These are phyloP conservation scores for Penicillium coprophilum DNA, from an alignment of 495 filamentous ascomycete species.

Conservation along the genomic window DNA sequence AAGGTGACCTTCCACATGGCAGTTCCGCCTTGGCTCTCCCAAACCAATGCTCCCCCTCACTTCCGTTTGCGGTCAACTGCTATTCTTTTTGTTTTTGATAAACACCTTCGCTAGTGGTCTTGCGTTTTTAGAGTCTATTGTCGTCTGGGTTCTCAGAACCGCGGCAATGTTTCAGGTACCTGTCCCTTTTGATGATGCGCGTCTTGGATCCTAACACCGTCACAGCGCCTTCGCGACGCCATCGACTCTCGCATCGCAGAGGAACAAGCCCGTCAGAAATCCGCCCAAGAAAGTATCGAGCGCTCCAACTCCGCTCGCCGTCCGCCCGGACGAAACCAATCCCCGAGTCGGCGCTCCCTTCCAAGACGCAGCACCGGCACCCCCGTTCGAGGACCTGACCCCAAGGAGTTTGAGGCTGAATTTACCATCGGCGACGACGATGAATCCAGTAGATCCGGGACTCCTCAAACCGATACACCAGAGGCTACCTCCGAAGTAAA, in stretches of 20 bases:
- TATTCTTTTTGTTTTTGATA: conserved; percentile 23
- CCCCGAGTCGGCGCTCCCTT: conserved; percentile 54
- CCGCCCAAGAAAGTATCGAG: conserved; percentile 49
- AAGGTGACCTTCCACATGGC: conserved; percentile 15
- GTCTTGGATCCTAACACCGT: conserved; percentile 5
- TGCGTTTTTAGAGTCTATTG: conserved; percentile 23
- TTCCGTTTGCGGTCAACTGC: conserved; percentile 20
- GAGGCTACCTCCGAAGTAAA: conserved; percentile 25
- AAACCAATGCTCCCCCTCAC: conserved; percentile 26
- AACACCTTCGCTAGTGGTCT: conserved; percentile 18
- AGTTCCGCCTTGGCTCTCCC: conserved; percentile 11
- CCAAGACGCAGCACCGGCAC: conserved; percentile 53
- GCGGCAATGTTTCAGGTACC: conserved; percentile 52
- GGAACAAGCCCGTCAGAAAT: conserved; percentile 76
- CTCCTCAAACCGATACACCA: conserved; percentile 46
- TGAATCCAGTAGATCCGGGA: conserved; percentile 53
- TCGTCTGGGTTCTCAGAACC: conserved; percentile 38
- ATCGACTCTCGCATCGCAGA: conserved; percentile 85
- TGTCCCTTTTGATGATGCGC: conserved; percentile 3
- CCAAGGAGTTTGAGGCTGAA: conserved; percentile 78
- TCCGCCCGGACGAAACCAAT: conserved; percentile 49
- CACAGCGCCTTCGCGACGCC: conserved; percentile 78
- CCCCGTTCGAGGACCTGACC: conserved; percentile 65
- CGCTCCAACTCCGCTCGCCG: conserved; percentile 52
- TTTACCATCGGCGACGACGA: conserved; percentile 81